A percentile compares a stretch with the other conserved stretches of the same genome.
Conservation (phyloP, 2,329 filamentous ascomycete genomes). For the Coniochaeta sp. region DNA sequence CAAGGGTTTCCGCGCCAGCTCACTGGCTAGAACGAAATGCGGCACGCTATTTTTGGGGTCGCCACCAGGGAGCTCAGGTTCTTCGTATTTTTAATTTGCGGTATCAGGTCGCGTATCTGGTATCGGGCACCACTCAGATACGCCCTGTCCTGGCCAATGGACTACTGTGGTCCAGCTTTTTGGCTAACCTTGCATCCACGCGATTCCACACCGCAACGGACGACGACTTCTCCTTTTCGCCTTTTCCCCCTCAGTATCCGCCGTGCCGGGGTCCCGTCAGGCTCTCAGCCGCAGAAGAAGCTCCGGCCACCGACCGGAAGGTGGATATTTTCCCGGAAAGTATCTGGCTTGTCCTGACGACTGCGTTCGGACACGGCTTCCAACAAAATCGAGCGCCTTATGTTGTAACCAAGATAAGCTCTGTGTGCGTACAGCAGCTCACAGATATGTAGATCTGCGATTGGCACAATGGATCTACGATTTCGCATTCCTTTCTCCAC, state of each 20-base stretch:
- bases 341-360: too few relatives aligned
- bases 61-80: background rate
- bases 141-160: background rate
- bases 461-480: background rate
- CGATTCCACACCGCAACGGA: background rate
- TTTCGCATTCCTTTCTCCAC: background rate
- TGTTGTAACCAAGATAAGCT: background rate
- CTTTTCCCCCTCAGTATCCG: background rate
- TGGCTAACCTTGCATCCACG: background rate
- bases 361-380: too few relatives aligned
- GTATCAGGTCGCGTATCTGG: background rate
- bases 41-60: background rate
- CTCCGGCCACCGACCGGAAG: background rate
- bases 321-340: background rate
- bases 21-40: background rate
- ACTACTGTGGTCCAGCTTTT: background rate
- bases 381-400: background rate
- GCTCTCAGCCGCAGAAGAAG: background rate
- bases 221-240: background rate
- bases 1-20: background rate
- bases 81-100: background rate
- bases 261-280: background rate
- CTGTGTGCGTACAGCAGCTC: background rate
- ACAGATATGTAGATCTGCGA: background rate
- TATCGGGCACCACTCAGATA: background rate